A percentile compares a stretch with the other conserved stretches of the same genome.
These are phyloP conservation scores for Galeopsis tetrahit DNA, from an alignment of 257 asterid species.

Conservation along the genomic window DNA sequence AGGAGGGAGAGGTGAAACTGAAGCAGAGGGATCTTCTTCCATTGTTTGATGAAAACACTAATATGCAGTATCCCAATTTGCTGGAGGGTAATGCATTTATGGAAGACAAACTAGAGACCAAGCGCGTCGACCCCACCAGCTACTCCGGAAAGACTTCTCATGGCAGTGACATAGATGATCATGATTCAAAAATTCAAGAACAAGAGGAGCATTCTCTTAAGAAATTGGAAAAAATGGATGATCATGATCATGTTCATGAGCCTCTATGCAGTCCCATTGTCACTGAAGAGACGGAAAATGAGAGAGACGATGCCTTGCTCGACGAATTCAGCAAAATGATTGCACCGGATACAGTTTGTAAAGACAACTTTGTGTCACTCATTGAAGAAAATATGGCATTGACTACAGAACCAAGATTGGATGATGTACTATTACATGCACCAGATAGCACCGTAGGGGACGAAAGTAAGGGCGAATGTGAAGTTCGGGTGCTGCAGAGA, in stretches of 20 bases:
- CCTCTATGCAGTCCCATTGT: too few species aligned
- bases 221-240: constrained; percentile 33
- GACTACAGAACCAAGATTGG: constrained; percentile 14
- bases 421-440: constrained; percentile 34
- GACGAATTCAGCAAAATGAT: too few species aligned
- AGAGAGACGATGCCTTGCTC: too few species aligned
- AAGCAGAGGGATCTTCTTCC: constrained; percentile 63
- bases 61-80: constrained; percentile 43
- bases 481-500: constrained; percentile 56
- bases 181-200: constrained; percentile 40
- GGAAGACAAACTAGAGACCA: constrained; percentile 64
- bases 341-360: too few species aligned
- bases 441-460: constrained; percentile 39
- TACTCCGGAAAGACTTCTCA: constrained; percentile 64
- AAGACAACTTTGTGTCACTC: too few species aligned
- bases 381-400: constrained; percentile 38
- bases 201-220: constrained; percentile 38
- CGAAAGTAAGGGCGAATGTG: constrained; percentile 44
- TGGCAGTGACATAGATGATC: constrained; percentile 59
- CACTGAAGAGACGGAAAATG: too few species aligned
- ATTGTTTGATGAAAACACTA: constrained; percentile 56
- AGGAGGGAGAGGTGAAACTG: constrained; percentile 44
- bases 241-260: too few species aligned
- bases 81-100: constrained; percentile 40
- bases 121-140: constrained; percentile 83